A percentile compares a stretch with the other conserved stretches of the same genome.
Evolutionary conservation across 495 filamentous ascomycete species (phyloP).

Genomic region (Penicillium coffeae): DNA sequence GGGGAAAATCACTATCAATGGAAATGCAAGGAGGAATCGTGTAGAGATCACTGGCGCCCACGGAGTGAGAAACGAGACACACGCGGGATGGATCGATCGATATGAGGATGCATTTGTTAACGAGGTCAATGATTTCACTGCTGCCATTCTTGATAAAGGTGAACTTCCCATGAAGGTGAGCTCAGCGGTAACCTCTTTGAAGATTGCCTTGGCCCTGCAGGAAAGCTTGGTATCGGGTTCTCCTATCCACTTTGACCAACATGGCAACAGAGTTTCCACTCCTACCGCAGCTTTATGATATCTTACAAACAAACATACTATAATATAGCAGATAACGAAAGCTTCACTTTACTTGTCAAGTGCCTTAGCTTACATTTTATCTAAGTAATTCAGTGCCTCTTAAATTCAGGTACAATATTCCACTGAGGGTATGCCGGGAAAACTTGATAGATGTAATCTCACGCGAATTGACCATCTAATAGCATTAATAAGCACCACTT

Average conservation of each 20-base stretch:
- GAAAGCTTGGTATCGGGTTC: neutral
- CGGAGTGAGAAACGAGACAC: slow-evolving; percentile 26
- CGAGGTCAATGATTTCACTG: slow-evolving; percentile 30
- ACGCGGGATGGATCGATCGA: slow-evolving; percentile 8
- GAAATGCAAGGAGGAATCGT: slow-evolving; percentile 17
- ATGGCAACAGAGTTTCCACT: neutral
- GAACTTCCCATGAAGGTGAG: slow-evolving; percentile 41
- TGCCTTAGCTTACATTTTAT: too few relatives aligned
- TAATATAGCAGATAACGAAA: too few relatives aligned
- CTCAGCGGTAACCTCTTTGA: slow-evolving; percentile 45
- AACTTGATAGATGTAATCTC: too few relatives aligned
- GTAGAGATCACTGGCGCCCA: slow-evolving; percentile 15
- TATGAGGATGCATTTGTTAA: slow-evolving; percentile 12
- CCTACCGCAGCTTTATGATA: neutral
- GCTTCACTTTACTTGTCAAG: too few relatives aligned
- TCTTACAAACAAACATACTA: neutral
- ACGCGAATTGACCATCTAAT: neutral
- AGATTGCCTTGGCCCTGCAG: slow-evolving; percentile 47
- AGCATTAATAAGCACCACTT: slow-evolving; percentile 49
- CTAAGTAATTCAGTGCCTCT: too few relatives aligned
- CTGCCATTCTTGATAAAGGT: slow-evolving; percentile 40
- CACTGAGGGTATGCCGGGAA: too few relatives aligned
- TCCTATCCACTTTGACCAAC: neutral
- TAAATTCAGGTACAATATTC: too few relatives aligned
- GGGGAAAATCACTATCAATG: slow-evolving; percentile 31